Percentiles rank a stretch among this genome's conserved stretches.
Conservation (phyloP, 108 stramenopile genomes). For the Pseudonitzschia delicatissima region DNA sequence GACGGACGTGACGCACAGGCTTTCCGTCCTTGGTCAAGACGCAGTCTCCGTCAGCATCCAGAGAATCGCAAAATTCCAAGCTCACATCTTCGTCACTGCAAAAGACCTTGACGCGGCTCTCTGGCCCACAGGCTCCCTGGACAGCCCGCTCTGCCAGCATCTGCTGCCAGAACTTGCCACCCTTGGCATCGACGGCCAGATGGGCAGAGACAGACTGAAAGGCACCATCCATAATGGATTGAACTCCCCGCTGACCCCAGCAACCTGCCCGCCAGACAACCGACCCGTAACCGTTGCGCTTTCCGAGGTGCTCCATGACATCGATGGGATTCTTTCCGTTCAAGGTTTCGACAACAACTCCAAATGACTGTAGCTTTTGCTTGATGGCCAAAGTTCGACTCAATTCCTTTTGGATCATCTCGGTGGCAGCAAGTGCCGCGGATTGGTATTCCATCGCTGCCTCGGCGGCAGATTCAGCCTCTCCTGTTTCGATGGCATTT, state of each 20-base stretch:
- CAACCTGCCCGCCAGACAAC: slow-evolving; percentile 88
- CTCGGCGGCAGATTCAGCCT: slow-evolving; percentile 75
- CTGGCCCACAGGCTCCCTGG: slow-evolving; percentile 82
- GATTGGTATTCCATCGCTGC: slow-evolving; percentile 70
- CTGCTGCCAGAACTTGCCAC: slow-evolving; percentile 87
- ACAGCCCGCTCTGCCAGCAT: slow-evolving; percentile 86
- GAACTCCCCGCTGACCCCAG: slow-evolving; percentile 71
- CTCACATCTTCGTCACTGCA: slow-evolving; percentile 73
- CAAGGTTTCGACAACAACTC: slow-evolving; percentile 68
- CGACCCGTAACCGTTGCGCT: slow-evolving; percentile 66
- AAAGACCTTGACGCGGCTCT: slow-evolving; percentile 80
- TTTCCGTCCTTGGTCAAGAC: slow-evolving; percentile 67
- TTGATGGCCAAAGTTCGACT: slow-evolving; percentile 58
- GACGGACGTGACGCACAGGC: slow-evolving; percentile 80
- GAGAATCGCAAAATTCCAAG: slow-evolving; percentile 83
- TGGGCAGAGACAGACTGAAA: slow-evolving; percentile 88
- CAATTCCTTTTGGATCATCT: slow-evolving; percentile 69
- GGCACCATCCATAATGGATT: slow-evolving; percentile 75
- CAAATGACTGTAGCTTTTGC: slow-evolving; percentile 47
- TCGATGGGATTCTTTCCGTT: slow-evolving; percentile 76
- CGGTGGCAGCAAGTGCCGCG: slow-evolving; percentile 60
- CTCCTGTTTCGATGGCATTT: slow-evolving; percentile 76
- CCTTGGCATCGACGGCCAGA: slow-evolving; percentile 80
- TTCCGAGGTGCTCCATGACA: slow-evolving; percentile 83
- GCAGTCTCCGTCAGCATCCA: slow-evolving; percentile 74